Evolutionary conservation across 1,284 basidiomycete species (phyloP), one percentile per base, ranked within the genome.

Genomic region (Trametes hirsuta): DNA sequence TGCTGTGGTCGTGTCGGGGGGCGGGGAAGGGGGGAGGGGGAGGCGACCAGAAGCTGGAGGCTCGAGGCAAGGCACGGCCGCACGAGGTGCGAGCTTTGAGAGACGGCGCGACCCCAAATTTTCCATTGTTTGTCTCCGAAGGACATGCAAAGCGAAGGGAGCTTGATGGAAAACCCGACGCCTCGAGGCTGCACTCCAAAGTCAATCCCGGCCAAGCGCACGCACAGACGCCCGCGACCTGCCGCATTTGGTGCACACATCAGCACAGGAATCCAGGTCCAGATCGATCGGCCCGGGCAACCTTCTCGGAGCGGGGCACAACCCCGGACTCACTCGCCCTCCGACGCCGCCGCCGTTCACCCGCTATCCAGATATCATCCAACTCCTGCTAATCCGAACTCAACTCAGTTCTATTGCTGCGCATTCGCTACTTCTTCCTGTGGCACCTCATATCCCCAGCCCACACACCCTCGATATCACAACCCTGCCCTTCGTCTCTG

Each of bases 91-190:
- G 55, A 21, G 50, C 58, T 63, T 61, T 56, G 30, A 58, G 53
- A 36, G 49, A 25, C 37, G 47, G 30, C 45, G 40, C 10, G 57
- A 41, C 47, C 48, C 54, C 59, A 63, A 62, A 63, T 61, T 66
- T 66, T 66, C 62, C 61, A 62, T 66, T 66, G 64, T 66, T 66
- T 66, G 64, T 63, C 49, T 58, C 51, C 61, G 58, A 59, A 49
- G 21, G 58, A 57, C 42, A 53, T 56, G 58, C 64, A 65, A 65
- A 65, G 60, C 52, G 52, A 58, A 61, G 48, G 18, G 15, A 51
- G 40, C 53, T 51, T 59, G 58, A 55, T 59, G 60, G 60, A 52
- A 47, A 51, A 55, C 41, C 54, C 53, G 45, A 48, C 56, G 60
- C 58, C 64, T 61, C 64, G 61, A 63, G 64, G 64, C 64, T 22